These are phyloP conservation scores for Cicer arietinum DNA, from an alignment of 306 rosid species.

Conservation along the genomic window DNA sequence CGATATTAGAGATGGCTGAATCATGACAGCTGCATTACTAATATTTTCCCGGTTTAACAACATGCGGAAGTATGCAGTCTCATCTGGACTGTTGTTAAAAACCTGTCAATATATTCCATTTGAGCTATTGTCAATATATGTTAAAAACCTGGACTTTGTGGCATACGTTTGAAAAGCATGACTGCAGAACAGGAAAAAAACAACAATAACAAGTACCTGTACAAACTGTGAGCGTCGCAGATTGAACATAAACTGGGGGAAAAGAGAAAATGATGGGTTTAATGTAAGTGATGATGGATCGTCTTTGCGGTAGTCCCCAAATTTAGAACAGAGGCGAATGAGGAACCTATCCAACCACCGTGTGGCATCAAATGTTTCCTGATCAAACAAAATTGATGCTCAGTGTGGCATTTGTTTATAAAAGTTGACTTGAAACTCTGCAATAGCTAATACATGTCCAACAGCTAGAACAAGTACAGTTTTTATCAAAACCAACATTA, in stretches of 20 bases:
- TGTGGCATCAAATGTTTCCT: conserved; percentile 96
- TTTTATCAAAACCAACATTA: conserved; percentile 33
- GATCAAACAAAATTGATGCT: conserved; percentile 47
- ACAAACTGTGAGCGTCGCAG: conserved; percentile 95
- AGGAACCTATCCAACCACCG: conserved; percentile 96
- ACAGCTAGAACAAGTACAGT: conserved; percentile 6
- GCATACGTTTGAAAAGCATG: conserved; percentile 1
- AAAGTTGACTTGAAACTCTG: conserved; percentile 2
- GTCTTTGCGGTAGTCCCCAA: conserved; percentile 97
- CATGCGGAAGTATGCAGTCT: conserved; percentile 97
- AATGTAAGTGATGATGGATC: conserved; percentile 91
- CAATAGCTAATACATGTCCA: conserved; percentile 20
- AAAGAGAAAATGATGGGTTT: conserved; percentile 82
- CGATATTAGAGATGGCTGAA: conserved; percentile 87
- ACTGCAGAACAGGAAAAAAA: conserved; percentile 34
- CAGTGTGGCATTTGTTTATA: conserved; percentile 16
- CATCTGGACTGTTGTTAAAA: conserved; percentile 99
- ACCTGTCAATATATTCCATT: conserved; percentile 62
- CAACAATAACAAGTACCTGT: conserved; percentile 62
- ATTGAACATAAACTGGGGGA: conserved; percentile 96
- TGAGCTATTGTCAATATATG: too few relatives aligned
- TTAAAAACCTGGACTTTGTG: too few relatives aligned
- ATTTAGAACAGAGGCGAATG: conserved; percentile 93
- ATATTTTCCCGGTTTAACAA: conserved; percentile 90
- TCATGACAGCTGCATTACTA: conserved; percentile 96